Evolutionary conservation across 169 alveolate genomes (phyloP), one percentile per base, ranked within the genome.

Genomic region (Cryptosporidium xiaoi): DNA sequence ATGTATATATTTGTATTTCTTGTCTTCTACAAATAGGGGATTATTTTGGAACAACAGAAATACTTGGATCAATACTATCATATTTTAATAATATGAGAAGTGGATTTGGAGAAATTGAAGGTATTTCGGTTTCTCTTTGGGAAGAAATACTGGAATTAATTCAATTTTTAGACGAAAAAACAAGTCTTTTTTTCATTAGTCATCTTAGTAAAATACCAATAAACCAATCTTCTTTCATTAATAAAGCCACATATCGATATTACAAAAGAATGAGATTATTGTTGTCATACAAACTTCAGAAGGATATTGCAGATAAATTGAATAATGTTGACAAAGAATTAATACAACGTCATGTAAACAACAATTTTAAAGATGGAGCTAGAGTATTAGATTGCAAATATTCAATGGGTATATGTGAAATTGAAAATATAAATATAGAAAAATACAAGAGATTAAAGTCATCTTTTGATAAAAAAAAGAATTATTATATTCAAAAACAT

Each of bases 81-180:
- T 8, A 51, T n/a, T 56, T 48, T 50, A 16, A 68, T 12, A 50
- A 50, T 20, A 69, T n/a, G 7, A 53, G 60, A 29, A 33, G n/a
- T 0, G 12, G 1, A 13, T 31, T 69, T 10, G 56, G 16, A 7
- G 55, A 29, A 16, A 16, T 12, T 4, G 44, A 69, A 16, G 83
- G 83, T 2, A 51, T 69, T 6, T 69, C 44, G 15, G 56, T 51
- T 29, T 29, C 16, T n/a, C 56, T 69, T 69, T 69, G 83, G 83
- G 83, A 69, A 18, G 36, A 34, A 50, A 16, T 69, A 51, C 12
- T 69, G 53, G 55, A 27, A 4, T 29, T 69, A 51, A n/a, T 69
- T 34, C 44, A 51, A 13, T 56, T 69, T 0, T 13, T 69, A 2
- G 34, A 69, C 56, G 64, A 69, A 31, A 15, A 3, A 6, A 33